Conservation (phyloP, 306 rosid species). For the Nissolia schottii region DNA sequence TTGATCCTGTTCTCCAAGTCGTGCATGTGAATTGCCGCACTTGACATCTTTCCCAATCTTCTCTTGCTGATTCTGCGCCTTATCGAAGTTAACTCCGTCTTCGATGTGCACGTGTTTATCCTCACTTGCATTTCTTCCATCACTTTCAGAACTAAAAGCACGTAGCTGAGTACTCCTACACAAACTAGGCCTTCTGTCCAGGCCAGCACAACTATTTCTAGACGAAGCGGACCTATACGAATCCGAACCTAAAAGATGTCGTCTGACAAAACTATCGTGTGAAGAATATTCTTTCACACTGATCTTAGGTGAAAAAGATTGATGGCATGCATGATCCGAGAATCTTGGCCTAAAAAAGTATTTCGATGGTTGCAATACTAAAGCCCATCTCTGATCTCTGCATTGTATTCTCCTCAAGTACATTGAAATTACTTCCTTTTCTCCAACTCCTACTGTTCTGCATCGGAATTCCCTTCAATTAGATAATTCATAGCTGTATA, state of each 20-base stretch:
- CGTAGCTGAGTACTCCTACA: conserved; percentile 44
- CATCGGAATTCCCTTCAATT: conserved; percentile 26
- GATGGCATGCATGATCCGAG: conserved; percentile 31
- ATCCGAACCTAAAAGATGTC: conserved; percentile 37
- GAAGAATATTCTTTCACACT: conserved; percentile 29
- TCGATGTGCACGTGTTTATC: conserved; percentile 55
- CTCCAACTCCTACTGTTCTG: conserved; percentile 37
- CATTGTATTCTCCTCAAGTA: conserved; percentile 67
- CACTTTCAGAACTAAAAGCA: conserved; percentile 73
- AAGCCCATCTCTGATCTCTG: conserved; percentile 64
- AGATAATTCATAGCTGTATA: conserved; percentile 12
- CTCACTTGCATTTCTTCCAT: conserved; percentile 84
- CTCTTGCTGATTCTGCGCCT: conserved; percentile 42
- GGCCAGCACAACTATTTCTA: conserved; percentile 31
- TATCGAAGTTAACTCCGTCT: conserved; percentile 46
- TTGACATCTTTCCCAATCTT: conserved; percentile 42
- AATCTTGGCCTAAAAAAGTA: conserved; percentile 42
- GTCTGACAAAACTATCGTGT: conserved; percentile 37
- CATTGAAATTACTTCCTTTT: conserved; percentile 48
- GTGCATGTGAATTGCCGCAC: conserved; percentile 56
- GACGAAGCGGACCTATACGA: conserved; percentile 28
- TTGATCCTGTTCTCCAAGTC: conserved; percentile 80
- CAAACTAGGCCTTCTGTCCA: conserved; percentile 25
- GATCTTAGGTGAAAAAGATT: conserved; percentile 32
- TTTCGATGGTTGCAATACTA: conserved; percentile 54